A percentile compares a stretch with the other conserved stretches of the same genome.
Conservation (phyloP, 495 filamentous ascomycete genomes). For the Talaromyces wortmannii region DNA sequence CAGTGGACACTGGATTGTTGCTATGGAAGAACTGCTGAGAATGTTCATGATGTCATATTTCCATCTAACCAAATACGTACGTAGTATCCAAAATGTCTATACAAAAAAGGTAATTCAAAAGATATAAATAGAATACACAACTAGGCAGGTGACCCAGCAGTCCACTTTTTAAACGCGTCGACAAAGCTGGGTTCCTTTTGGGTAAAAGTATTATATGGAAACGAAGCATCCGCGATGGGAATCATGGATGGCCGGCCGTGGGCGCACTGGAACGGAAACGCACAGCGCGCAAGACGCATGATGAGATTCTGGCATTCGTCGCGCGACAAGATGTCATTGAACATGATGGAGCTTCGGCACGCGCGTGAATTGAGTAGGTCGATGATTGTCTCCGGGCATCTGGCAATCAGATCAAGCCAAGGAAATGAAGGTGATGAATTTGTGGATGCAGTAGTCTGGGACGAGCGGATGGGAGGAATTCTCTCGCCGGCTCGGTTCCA, state of each 20-base stretch:
- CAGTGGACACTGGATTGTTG: too few species aligned
- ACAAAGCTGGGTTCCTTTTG: conserved; percentile 5
- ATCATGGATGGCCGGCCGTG: conserved; percentile 78
- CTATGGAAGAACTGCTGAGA: too few species aligned
- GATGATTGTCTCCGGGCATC: conserved; percentile 70
- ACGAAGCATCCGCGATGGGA: conserved; percentile 50
- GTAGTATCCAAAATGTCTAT: neutral
- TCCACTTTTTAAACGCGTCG: conserved; percentile 12
- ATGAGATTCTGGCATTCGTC: conserved; percentile 64
- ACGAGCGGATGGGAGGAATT: neutral
- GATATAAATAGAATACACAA: too few species aligned
- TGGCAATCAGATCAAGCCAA: conserved; percentile 55
- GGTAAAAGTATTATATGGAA: conserved; percentile 5
- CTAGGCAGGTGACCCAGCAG: too few species aligned
- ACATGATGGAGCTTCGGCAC: conserved; percentile 93
- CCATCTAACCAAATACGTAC: too few species aligned
- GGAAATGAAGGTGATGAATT: neutral
- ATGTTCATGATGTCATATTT: too few species aligned
- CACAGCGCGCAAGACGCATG: conserved; percentile 53
- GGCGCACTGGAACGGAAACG: conserved; percentile 90
- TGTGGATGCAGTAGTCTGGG: neutral
- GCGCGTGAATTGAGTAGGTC: conserved; percentile 87
- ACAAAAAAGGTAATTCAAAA: neutral
- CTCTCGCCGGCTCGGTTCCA: conserved; percentile 36
- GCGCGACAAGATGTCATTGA: conserved; percentile 69